A percentile compares a stretch with the other conserved stretches of the same genome.
These are phyloP conservation scores for Saprolegnia parasitica DNA, from an alignment of 352 stramenopile genomes.

Conservation along the genomic window DNA sequence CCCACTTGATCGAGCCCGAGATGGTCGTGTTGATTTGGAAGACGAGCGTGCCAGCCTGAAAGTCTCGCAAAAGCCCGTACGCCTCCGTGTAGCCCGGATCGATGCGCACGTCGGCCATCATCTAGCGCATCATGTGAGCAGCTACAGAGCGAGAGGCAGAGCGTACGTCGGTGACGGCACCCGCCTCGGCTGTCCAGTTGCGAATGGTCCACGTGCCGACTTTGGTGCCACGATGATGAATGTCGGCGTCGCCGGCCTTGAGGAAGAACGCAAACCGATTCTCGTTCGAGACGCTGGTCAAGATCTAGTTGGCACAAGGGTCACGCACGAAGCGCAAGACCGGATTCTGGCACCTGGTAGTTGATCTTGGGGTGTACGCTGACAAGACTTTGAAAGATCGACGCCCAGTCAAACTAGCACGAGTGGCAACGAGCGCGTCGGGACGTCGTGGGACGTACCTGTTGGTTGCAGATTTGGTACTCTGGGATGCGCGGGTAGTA, in stretches of 20 bases:
- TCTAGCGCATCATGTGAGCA: background rate
- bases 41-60: conserved; percentile 65
- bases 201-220: conserved; percentile 68
- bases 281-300: conserved; percentile 85
- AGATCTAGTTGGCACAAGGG: conserved; percentile 1
- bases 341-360: conserved; percentile 47
- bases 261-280: conserved; percentile 84
- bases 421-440: background rate
- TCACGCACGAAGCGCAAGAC: background rate
- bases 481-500: conserved; percentile 83
- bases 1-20: conserved; percentile 77
- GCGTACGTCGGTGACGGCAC: conserved; percentile 63
- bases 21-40: conserved; percentile 81
- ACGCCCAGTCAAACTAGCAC: conserved; percentile 76
- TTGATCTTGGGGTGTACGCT: conserved; percentile 74
- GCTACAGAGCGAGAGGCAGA: background rate
- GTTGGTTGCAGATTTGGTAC: conserved; percentile 86
- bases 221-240: conserved; percentile 70
- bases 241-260: conserved; percentile 64
- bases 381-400: conserved; percentile 70
- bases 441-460: conserved; percentile 32
- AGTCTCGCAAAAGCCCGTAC: conserved; percentile 59
- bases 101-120: conserved; percentile 66
- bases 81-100: conserved; percentile 59
- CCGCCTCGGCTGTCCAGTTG: conserved; percentile 59